These are phyloP conservation scores for Venturia asperata DNA, from an alignment of 2,329 filamentous ascomycete species.

Conservation along the genomic window DNA sequence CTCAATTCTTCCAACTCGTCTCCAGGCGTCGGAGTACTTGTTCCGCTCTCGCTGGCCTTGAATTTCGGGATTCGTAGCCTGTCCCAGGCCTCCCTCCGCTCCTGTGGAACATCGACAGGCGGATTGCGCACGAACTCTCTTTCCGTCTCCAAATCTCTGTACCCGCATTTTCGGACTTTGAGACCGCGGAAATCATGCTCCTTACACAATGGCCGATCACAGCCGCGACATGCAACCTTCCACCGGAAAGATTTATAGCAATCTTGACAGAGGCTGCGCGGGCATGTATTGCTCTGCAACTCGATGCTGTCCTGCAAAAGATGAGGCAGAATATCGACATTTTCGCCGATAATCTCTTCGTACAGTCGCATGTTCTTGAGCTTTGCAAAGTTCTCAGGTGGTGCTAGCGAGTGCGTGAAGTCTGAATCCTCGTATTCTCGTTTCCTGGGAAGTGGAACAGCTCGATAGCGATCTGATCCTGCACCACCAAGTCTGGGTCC, in stretches of 20 bases:
- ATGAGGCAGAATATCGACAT: constrained; percentile 33
- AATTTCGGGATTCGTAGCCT: constrained; percentile 11
- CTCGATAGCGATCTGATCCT: constrained; percentile 50
- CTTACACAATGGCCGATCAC: constrained; percentile 51
- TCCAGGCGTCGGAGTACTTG: constrained; percentile 4
- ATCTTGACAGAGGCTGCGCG: constrained; percentile 50
- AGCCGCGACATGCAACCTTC: constrained; percentile 53
- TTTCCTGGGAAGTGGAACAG: constrained; percentile 48
- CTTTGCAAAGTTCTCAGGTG: constrained; percentile 37
- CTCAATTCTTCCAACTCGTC: constrained; percentile 6
- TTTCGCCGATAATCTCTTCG: constrained; percentile 36
- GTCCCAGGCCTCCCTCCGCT: neutral
- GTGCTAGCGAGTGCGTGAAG: constrained; percentile 40
- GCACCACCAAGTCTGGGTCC: constrained; percentile 40
- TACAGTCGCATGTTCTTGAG: constrained; percentile 37
- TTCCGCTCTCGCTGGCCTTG: constrained; percentile 7
- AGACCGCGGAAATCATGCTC: constrained; percentile 53
- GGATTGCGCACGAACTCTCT: constrained; percentile 33
- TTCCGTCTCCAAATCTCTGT: constrained; percentile 47
- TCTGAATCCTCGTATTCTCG: constrained; percentile 52
- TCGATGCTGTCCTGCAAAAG: constrained; percentile 38
- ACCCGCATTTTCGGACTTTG: constrained; percentile 51
- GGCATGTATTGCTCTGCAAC: constrained; percentile 40
- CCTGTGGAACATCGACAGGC: constrained; percentile 26
- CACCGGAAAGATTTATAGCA: constrained; percentile 52